Evolutionary conservation across 2,329 filamentous ascomycete genomes (phyloP), one percentile per base, ranked within the genome.

Genomic region (Blastomyces parvus): DNA sequence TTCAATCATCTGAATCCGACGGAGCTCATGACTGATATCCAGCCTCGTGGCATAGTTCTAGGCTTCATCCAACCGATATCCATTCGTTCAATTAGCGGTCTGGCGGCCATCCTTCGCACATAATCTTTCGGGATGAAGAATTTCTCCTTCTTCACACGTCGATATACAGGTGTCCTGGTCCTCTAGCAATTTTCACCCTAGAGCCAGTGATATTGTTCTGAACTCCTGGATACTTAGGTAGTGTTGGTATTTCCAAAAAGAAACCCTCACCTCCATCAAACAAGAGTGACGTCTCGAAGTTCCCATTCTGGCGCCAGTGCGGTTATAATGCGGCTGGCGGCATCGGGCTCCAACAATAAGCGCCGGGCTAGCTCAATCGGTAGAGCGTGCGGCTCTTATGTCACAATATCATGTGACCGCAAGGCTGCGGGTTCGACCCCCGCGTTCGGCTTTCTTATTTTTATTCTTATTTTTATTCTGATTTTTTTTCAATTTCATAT

Each of bases 351-450:
- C 60, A 56, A 53, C 33, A 56, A n/a, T 14, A 61, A 59, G 17
- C 66, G 78, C 78, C 74, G 73, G 77, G 77, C 75, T 79, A 80
- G 78, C 78, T 80, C 78, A 80, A 80, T 80, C 77, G 78, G 73
- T 77, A 80, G 74, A 77, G 74, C 75, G 74, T 80, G 78, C 78
- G 78, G 77, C 77, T 80, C 76, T 79, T 80, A 78, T 67, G 53
- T 33, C 33, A 30, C 14, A 27, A 30, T 9, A 1, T 59, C 40
- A 22, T 19, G 52, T 25, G 19, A 74, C 74, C 74, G 73, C 73
- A 74, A 74, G 71, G 72, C 69, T 75, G 74, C 72, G 74, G 73
- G 74, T 76, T 76, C 74, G 71, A 76, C 70, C 74, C 74, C 74
- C 74, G 71, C 74, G 73, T 76, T 74, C 69, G 74, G 73, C 73